Evolutionary conservation across 169 alveolate genomes (phyloP), one percentile per base, ranked within the genome.

Genomic region (Cryptosporidium canis): DNA sequence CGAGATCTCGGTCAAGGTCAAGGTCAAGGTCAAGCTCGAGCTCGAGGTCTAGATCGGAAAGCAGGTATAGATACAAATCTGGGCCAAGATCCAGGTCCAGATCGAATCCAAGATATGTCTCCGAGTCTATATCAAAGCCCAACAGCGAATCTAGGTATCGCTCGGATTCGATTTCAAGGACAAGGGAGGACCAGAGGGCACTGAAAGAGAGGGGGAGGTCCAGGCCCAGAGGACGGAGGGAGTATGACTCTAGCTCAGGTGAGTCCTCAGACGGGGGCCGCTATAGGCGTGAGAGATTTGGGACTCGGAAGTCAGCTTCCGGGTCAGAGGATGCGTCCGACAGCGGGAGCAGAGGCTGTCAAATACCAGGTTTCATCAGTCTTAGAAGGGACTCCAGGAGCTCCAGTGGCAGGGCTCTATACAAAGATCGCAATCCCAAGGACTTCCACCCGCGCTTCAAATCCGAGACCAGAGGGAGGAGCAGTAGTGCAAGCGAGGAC

Each of bases 401-500:
- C n/a, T n/a, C n/a, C n/a, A n/a, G n/a, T n/a, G n/a, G n/a, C n/a
- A n/a, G n/a, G n/a, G n/a, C n/a, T n/a, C n/a, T n/a, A n/a, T n/a
- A n/a, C n/a, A n/a, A n/a, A n/a, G n/a, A n/a, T n/a, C n/a, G n/a
- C n/a, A n/a, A n/a, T n/a, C n/a, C n/a, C n/a, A n/a, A n/a, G n/a
- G n/a, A n/a, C n/a, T n/a, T n/a, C n/a, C n/a, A n/a, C n/a, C n/a
- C n/a, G n/a, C n/a, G n/a, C n/a, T n/a, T n/a, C n/a, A 31, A 63
- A 1, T 24, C 63, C 11, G 47, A 37, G 18, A 45, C 33, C 16
- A 47, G 55, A 31, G 90, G 58, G 11, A 85, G 90, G 27, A 24
- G 72, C 16, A 63, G 37, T 12, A 83, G 85, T 16, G 84, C 58
- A 0, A 21, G 93, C 31, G 48, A 53, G 12, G 83, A 33, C 9